A percentile compares a stretch with the other conserved stretches of the same genome.
Conservation (phyloP, 345 rosid genomes). For the Eucalyptus erythrocorys region DNA sequence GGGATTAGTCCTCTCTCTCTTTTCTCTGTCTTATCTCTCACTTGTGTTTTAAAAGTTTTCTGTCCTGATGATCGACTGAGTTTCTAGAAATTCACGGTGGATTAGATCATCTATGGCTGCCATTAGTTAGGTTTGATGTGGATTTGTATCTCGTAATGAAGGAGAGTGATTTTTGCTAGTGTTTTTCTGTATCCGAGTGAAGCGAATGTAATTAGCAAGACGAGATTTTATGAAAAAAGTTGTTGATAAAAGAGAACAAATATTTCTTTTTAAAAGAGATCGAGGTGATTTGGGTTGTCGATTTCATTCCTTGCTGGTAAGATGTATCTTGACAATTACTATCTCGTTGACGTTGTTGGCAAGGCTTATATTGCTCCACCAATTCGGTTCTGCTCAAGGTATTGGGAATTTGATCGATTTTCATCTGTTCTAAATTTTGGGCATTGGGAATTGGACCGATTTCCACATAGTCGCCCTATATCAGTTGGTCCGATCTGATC, state of each 20-base stretch:
- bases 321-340: no score
- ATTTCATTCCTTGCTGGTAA: no score
- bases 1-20: background rate
- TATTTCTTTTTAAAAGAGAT: no score
- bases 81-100: background rate
- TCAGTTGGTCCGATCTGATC: fast-evolving
- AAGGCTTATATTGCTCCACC: background rate
- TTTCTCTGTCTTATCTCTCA: no score
- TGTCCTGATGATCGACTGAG: background rate
- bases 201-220: background rate
- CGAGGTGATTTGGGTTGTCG: background rate
- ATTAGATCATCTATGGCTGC: background rate
- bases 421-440: no score
- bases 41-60: background rate
- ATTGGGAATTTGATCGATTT: fast-evolving
- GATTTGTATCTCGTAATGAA: background rate
- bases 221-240: no score
- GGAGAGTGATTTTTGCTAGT: background rate
- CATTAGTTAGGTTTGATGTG: background rate
- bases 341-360: background rate
- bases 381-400: background rate
- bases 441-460: no score
- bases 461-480: no score
- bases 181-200: background rate
- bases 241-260: no score